These are phyloP conservation scores for Pyricularia pennisetigena DNA, from an alignment of 2,329 filamentous ascomycete genomes.

Conservation along the genomic window DNA sequence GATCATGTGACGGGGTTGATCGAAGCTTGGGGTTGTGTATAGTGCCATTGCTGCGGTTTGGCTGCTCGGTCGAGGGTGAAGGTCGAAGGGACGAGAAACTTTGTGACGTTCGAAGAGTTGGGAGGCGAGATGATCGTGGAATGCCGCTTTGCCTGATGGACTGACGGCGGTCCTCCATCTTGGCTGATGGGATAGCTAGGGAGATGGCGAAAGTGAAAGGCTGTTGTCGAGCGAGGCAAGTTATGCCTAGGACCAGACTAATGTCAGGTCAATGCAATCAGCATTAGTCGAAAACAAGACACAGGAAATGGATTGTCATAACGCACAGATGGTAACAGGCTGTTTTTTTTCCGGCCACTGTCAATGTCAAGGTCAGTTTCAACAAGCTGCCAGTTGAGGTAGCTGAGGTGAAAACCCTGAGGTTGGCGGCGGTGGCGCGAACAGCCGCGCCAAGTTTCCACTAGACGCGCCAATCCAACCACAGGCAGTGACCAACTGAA, in stretches of 20 bases:
- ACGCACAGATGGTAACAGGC: not conserved
- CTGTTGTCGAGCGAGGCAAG: not conserved
- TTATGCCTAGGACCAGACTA: not conserved
- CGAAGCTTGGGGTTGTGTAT: constrained; percentile 30
- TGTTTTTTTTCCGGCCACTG: not conserved
- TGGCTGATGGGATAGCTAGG: not conserved
- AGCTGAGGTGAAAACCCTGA: not conserved
- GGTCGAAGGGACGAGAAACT: constrained; percentile 9
- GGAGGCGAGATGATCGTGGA: constrained; percentile 7
- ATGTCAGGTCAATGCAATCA: not conserved
- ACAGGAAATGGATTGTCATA: not conserved
- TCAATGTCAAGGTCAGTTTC: too few relatives aligned
- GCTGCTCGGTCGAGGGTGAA: constrained; percentile 12
- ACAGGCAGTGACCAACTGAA: not conserved
- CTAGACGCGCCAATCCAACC: not conserved
- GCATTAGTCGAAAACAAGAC: not conserved
- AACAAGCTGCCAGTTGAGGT: not conserved
- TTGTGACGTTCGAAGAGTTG: not conserved
- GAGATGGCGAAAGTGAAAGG: not conserved
- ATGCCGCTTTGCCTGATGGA: constrained; percentile 10
- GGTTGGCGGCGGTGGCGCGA: not conserved
- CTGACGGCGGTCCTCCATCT: constrained; percentile 10
- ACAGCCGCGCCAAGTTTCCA: not conserved
- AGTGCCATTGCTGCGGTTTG: constrained; percentile 14
- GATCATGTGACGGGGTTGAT: constrained; percentile 27